phyloP scores from a whole-genome alignment of 129 eudicot genomes.

The Arctium minus region DNA sequence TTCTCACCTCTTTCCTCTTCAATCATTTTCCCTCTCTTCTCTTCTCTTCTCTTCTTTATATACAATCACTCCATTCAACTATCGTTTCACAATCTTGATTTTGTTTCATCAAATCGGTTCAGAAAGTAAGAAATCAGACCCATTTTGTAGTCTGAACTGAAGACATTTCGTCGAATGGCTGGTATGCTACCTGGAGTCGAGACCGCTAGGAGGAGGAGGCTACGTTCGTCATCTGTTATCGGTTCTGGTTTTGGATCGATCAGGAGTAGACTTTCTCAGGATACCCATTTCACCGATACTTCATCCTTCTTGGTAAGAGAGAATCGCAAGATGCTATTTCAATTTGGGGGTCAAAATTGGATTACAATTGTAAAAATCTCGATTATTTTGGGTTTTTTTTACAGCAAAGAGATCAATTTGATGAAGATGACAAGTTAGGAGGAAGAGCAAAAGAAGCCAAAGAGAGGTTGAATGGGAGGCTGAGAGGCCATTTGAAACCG shows the following conservation, averaged over 20 bases:
- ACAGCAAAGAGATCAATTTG: conserved; percentile 41
- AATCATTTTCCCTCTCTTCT: not conserved
- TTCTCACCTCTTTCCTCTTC: conserved; percentile 25
- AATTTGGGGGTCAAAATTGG: not conserved
- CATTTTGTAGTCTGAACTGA: not conserved
- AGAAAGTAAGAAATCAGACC: too few relatives aligned
- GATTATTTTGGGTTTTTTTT: not conserved
- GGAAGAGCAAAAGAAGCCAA: conserved; percentile 65
- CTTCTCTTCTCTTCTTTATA: not conserved
- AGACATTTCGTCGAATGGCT: conserved; percentile 23
- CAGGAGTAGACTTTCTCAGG: conserved; percentile 17
- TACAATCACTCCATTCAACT: not conserved
- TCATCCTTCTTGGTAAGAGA: conserved; percentile 16
- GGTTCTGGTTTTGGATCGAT: conserved; percentile 24
- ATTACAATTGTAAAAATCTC: not conserved
- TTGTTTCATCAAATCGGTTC: not conserved
- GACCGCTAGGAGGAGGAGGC: conserved; percentile 41
- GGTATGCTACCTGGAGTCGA: conserved; percentile 61
- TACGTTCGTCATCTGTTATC: conserved; percentile 13
- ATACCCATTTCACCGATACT: conserved; percentile 24
- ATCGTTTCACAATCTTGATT: not conserved
- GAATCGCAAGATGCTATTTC: not conserved
- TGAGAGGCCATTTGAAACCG: conserved; percentile 41
- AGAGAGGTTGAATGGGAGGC: conserved; percentile 54
- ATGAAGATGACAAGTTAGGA: conserved; percentile 47